phyloP scores from a whole-genome alignment of 345 rosid genomes.

The Syzygium jambos region DNA sequence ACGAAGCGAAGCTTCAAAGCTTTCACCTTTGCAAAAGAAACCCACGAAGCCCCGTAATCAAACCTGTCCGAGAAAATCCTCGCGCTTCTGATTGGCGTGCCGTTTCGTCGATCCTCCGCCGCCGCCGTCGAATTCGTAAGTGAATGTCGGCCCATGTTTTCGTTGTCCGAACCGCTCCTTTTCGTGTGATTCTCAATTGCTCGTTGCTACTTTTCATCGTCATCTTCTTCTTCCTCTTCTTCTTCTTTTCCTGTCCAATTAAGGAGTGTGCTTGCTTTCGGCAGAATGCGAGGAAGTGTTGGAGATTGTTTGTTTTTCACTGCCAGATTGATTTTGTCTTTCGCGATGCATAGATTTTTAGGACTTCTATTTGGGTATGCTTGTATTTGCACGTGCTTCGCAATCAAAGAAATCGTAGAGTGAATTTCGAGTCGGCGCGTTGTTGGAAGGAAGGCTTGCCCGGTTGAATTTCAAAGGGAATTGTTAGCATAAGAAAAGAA shows the following conservation, averaged over 20 bases:
- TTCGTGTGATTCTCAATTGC: not conserved
- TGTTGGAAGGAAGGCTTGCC: not conserved
- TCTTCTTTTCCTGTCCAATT: not conserved
- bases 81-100: not conserved
- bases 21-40: not conserved
- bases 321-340: not conserved
- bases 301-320: not conserved
- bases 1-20: not conserved
- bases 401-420: not conserved
- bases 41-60: not conserved
- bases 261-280: not conserved
- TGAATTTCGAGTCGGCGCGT: not conserved
- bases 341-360: not conserved
- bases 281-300: not conserved
- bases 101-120: not conserved
- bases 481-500: not conserved
- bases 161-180: not conserved
- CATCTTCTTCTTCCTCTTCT: not conserved
- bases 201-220: not conserved
- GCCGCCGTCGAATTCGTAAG: not conserved
- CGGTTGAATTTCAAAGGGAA: not conserved
- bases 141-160: not conserved
- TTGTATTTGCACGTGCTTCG: not conserved
- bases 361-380: not conserved
- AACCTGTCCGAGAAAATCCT: not conserved